Base-by-base conservation (phyloP, 106 monocot genomes). In the Platanthera guangdongensis region DNA sequence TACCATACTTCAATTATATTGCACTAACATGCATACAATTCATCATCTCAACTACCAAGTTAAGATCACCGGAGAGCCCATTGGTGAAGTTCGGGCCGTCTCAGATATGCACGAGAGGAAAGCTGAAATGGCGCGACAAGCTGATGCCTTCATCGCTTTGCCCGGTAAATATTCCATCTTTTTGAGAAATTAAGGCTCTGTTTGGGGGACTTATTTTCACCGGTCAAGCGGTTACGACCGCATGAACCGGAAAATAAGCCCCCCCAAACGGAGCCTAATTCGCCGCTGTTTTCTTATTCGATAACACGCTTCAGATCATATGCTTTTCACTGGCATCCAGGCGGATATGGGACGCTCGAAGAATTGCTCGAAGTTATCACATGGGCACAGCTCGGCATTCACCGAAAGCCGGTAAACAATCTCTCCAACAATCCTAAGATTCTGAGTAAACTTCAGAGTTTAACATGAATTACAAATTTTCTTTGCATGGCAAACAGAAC, bases 371-470 rank as follows among this genome's bases (percentile, higher is more conserved):
- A 89, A 70, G 89, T 89, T 19, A 89, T 89, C 50, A 89, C 89
- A 49, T 89, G 89, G 89, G 89, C 89, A 74, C 86, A 89, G 78
- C 84, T 89, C 14, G 89, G 89, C 46, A 89, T 89, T 64, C 89
- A 89, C 68, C 78, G 84, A 7, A 89, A 89, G 22, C 89, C 89
- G 46, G 89, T 89, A 86, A 72, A 57, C 16, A 45, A 65, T 65
- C 22, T 60, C 52, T 53, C 52, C 9, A 53, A 39, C 39, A 39
- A 39, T 53, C 52, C 14, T 10, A 9, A 3, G 14, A 3, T 52
- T 52, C 14, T 52, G 52, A 11, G 8, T 52, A 52, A 14, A 14
- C 13, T 52, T 9, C 14, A 9, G 9, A 11, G 14, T 11, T 52
- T 52, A 9, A 14, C 14, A 14, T 52, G 9, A 52, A 11, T 52